These are phyloP conservation scores for Sphagnum magellanicum DNA, from an alignment of 228 moss, liverwort and hornwort species.

Conservation along the genomic window DNA sequence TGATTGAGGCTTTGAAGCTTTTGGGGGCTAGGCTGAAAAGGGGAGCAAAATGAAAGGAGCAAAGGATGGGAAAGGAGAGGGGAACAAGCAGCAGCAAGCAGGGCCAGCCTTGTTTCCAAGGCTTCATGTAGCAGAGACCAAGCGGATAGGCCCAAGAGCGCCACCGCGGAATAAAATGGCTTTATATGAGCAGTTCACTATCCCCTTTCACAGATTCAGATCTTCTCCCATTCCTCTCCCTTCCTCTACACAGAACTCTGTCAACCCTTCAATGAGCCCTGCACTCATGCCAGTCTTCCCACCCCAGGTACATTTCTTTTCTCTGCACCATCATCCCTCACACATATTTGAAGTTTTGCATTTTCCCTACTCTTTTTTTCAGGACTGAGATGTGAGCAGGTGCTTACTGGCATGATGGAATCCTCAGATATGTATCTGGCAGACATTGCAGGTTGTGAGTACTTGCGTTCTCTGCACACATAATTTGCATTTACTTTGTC, in stretches of 20 bases:
- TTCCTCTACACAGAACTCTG: slow-evolving; percentile 22
- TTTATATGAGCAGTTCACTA: slow-evolving; percentile 83
- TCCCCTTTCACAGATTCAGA: slow-evolving; percentile 64
- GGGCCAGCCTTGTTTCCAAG: slow-evolving; percentile 79
- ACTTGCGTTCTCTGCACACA: neutral
- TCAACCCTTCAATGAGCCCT: slow-evolving; percentile 12
- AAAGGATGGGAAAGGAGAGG: slow-evolving; percentile 46
- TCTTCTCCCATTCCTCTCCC: slow-evolving; percentile 37
- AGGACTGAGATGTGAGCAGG: too few species aligned
- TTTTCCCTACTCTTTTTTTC: too few species aligned
- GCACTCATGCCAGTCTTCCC: slow-evolving; percentile 7
- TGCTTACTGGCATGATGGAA: too few species aligned
- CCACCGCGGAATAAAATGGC: slow-evolving; percentile 99
- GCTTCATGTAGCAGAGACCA: slow-evolving; percentile 81
- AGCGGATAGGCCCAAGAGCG: slow-evolving; percentile 68
- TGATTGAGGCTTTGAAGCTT: too few species aligned
- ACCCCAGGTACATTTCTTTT: slow-evolving; percentile 13
- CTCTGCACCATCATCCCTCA: neutral
- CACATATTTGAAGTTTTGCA: too few species aligned
- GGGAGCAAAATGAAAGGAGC: slow-evolving; percentile 19
- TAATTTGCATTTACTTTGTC: neutral
- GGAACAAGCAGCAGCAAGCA: slow-evolving; percentile 21
- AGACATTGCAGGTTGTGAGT: neutral
- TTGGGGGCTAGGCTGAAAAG: neutral
- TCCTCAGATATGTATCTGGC: too few species aligned